Evolutionary conservation across 192 early-diverging fungal genomes (phyloP).

Genomic region (Entrophospora sp.): DNA sequence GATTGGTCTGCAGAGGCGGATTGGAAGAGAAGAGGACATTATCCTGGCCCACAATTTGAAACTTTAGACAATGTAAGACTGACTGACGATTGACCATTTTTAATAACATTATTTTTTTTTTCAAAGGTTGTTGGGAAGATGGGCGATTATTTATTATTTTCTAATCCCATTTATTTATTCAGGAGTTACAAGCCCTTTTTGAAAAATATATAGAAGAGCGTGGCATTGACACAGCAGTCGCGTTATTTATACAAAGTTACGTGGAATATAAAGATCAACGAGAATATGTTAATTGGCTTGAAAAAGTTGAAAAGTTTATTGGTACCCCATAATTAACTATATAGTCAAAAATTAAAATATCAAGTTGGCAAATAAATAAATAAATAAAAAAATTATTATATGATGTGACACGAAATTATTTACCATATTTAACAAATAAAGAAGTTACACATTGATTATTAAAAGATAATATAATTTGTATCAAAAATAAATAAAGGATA

Average conservation of each 20-base stretch:
- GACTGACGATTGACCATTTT: too few species aligned
- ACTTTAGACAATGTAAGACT: conserved; percentile 86
- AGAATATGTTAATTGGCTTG: conserved; percentile 86
- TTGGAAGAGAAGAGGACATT: conserved; percentile 78
- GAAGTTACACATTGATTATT: too few species aligned
- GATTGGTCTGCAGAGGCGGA: conserved; percentile 70
- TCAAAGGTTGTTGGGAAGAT: not conserved
- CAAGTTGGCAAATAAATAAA: too few species aligned
- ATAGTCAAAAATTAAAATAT: too few species aligned
- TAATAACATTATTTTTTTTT: not conserved
- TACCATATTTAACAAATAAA: too few species aligned
- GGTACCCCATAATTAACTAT: conserved; percentile 24
- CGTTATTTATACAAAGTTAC: conserved; percentile 80
- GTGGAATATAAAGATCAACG: conserved; percentile 93
- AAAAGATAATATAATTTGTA: too few species aligned
- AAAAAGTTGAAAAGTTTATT: conserved; percentile 72
- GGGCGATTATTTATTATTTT: not conserved
- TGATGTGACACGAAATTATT: too few species aligned
- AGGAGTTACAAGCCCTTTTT: conserved; percentile 58
- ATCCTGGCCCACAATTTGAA: conserved; percentile 85
- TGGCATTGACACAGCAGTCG: conserved; percentile 72
- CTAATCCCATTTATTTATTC: not conserved
- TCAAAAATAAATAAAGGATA: too few species aligned
- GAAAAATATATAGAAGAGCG: conserved; percentile 81
- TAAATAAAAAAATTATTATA: too few species aligned